Evolutionary conservation across 2,329 filamentous ascomycete genomes (phyloP).

Genomic region (Penicillium sp.): DNA sequence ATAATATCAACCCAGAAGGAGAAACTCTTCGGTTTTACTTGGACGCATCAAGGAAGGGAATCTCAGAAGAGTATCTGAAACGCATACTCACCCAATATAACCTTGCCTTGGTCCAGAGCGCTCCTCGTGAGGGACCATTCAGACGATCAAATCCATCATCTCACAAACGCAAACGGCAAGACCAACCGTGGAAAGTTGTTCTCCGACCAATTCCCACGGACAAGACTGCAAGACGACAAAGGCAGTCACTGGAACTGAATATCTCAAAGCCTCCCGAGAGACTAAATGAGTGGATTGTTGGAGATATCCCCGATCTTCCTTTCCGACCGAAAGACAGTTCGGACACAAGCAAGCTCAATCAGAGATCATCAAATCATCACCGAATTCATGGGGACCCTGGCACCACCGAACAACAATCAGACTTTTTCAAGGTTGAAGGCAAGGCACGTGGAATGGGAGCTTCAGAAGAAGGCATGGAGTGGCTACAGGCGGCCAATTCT

Average conservation of each 20-base stretch:
- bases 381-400: too few relatives aligned
- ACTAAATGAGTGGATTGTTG: background rate
- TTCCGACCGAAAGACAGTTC: background rate
- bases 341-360: background rate
- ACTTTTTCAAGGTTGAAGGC: background rate
- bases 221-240: background rate
- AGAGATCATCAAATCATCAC: background rate
- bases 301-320: constrained; percentile 1
- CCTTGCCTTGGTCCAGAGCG: background rate
- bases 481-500: background rate
- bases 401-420: background rate
- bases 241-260: background rate
- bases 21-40: constrained; percentile 22
- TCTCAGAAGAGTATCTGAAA: constrained; percentile 10
- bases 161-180: constrained; percentile 11
- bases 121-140: background rate
- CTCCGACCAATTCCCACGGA: constrained; percentile 4
- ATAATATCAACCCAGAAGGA: constrained; percentile 27
- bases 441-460: background rate
- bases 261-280: background rate
- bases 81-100: constrained; percentile 5
- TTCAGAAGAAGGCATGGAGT: constrained; percentile 1
- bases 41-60: constrained; percentile 8
- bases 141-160: background rate
- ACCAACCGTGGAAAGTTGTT: background rate